These are phyloP conservation scores for Amphirosellinia nigrospora DNA, from an alignment of 495 filamentous ascomycete species.

Conservation along the genomic window DNA sequence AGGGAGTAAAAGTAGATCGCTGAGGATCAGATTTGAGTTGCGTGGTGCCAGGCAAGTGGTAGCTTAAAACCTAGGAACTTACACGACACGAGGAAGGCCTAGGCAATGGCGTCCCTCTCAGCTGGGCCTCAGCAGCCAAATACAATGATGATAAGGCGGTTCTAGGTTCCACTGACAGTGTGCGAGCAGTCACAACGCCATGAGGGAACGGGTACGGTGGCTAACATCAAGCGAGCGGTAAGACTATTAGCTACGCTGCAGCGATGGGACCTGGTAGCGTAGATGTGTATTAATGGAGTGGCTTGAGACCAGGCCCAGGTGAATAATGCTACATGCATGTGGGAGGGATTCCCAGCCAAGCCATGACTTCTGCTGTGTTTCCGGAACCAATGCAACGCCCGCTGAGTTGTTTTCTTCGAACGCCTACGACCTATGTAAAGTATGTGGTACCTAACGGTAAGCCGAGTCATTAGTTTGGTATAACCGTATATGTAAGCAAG, in stretches of 20 bases:
- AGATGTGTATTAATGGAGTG: not conserved
- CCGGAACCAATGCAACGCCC: not conserved
- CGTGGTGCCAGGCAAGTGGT: slow-evolving; percentile 5
- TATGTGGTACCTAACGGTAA: not conserved
- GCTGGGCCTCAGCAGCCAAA: slow-evolving; percentile 22
- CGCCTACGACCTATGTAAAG: not conserved
- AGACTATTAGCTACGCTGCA: slow-evolving; percentile 17
- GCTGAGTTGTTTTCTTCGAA: not conserved
- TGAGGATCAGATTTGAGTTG: slow-evolving; percentile 9
- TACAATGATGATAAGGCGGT: slow-evolving; percentile 18
- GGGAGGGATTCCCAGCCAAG: slow-evolving; percentile 11
- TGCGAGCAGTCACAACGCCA: not conserved
- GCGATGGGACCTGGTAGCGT: slow-evolving; percentile 9
- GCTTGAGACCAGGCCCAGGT: slow-evolving; percentile 13
- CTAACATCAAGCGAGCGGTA: slow-evolving; percentile 20
- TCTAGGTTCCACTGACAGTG: slow-evolving; percentile 15
- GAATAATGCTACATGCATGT: slow-evolving; percentile 2
- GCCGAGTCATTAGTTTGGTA: not conserved
- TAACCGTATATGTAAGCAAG: not conserved
- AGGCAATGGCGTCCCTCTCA: slow-evolving; percentile 23
- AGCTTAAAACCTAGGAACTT: slow-evolving; percentile 4
- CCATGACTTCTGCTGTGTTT: not conserved
- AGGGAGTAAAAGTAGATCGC: not conserved
- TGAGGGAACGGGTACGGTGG: slow-evolving; percentile 3
- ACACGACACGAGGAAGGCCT: slow-evolving; percentile 15